Evolutionary conservation across 768 basidiomycete species (phyloP).

Genomic region (Leucocoprinus leucothites): DNA sequence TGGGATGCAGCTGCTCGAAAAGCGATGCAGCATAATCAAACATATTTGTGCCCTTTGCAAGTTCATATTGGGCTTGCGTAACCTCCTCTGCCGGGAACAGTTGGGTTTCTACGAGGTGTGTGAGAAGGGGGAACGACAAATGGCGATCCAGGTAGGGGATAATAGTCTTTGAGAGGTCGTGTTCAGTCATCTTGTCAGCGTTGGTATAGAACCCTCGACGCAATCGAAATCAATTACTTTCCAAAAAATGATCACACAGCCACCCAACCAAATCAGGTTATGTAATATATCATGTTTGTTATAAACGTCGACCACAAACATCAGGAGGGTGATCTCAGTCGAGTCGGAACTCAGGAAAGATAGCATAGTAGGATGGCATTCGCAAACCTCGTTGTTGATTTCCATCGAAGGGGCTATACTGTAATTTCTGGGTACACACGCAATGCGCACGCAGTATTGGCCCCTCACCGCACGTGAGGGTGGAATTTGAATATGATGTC

Average conservation of each 20-base stretch:
- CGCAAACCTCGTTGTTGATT: too few relatives aligned
- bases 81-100: conserved; percentile 80
- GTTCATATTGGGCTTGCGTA: conserved; percentile 91
- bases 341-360: too few relatives aligned
- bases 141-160: conserved; percentile 94
- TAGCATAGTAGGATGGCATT: too few relatives aligned
- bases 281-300: neutral
- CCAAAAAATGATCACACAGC: conserved; percentile 5
- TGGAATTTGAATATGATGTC: too few relatives aligned
- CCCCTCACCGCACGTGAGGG: too few relatives aligned
- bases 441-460: too few relatives aligned
- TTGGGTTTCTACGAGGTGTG: conserved; percentile 75
- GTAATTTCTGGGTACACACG: too few relatives aligned
- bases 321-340: too few relatives aligned
- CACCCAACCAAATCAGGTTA: neutral
- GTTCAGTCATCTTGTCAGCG: conserved; percentile 62
- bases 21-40: conserved; percentile 87
- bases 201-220: neutral
- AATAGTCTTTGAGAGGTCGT: conserved; percentile 88
- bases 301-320: neutral
- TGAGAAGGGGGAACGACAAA: conserved; percentile 88
- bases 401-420: too few relatives aligned
- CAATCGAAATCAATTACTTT: neutral
- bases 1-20: conserved; percentile 76
- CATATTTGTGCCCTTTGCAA: conserved; percentile 98